Evolutionary conservation across 73 alveolate species (phyloP), one percentile per base, ranked within the genome.

Genomic region (Paramecium octaurelia): DNA sequence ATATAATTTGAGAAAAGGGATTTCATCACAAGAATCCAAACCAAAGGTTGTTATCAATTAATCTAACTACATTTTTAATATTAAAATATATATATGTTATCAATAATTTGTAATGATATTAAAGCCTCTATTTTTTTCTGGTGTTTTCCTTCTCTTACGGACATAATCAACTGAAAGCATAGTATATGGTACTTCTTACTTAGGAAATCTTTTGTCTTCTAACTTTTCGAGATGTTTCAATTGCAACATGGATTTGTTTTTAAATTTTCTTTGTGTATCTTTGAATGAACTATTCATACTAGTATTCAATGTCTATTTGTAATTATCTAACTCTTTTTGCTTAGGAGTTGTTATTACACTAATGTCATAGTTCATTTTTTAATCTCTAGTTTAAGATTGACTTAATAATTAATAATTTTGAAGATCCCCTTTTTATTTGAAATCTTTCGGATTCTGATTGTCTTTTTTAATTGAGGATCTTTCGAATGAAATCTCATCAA

Each of bases 61-160:
- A 48, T 80, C 91, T 80, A 80, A 80, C 91, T 48, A 80, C 91
- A 80, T 80, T 80, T 80, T 80, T 75, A 54, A 54, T 54, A 54
- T 54, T 54, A 54, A 54, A 54, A 54, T 54, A 18, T 54, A 54
- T 54, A 54, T 54, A 54, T 16, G 5, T 36, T 36, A 31, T 73
- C 87, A 73, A 36, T 35, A 73, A 80, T 80, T 80, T 11, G 91
- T 80, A 2, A 80, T 80, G 1, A 80, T 80, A 44, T 80, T 43
- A 27, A 42, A 80, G 16, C 38, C 76, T 46, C 91, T 42, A 21
- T 42, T 80, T 48, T 80, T 80, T 24, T 80, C 91, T 6, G 91
- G 91, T 18, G 91, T 80, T 46, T 80, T 80, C 18, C 73, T 42
- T 27, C 57, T 80, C 16, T 80, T 80, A 12, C 50, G 46, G 9